Base-by-base conservation (phyloP, 108 stramenopile genomes). In the Cyclotella sp. region DNA sequence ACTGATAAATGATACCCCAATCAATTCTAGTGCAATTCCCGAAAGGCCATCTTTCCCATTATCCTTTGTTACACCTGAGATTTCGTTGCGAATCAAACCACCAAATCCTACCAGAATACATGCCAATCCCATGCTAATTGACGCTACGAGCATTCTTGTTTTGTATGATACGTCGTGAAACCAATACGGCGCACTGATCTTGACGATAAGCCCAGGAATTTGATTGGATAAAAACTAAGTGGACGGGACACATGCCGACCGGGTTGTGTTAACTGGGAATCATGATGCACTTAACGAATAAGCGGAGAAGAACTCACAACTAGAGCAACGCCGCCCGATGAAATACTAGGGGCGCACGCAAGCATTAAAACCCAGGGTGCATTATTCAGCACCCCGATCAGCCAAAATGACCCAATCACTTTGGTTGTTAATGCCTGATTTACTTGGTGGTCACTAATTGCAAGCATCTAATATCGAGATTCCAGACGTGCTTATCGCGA, bases 361-460 rank as follows among this genome's bases (percentile, higher is more conserved):
- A 93, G 81, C 95, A 96, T 96, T 28, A 94, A 85, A 27, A 93
- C 90, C 76, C 85, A 96, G 9, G 75, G 68, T 22, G 86, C 47
- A 64, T 96, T 96, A 75, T 94, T 96, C 61, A 96, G 44, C 12
- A 96, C 24, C 24, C 95, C 95, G 18, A 93, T 70, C 22, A 88
- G 63, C 85, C 85, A 94, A 69, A 96, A 96, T 22, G 86, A 63
- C 67, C 66, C 22, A 52, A 78, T 41, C 15, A 71, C 72, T 15
- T 75, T 60, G 10, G 67, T 58, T 55, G 71, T 7, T 46, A 52
- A 52, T 46, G 45, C 24, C 16, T 3, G 12, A 4, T 15, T 19
- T 39, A 30, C 14, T 39, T 39, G 30, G 34, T 3, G 11, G 29
- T 14, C 7, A 19, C 1, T 12, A 39, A 7, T 6, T 7, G 24